phyloP scores from a whole-genome alignment of 345 rosid species.

The Iberis pinnata region DNA sequence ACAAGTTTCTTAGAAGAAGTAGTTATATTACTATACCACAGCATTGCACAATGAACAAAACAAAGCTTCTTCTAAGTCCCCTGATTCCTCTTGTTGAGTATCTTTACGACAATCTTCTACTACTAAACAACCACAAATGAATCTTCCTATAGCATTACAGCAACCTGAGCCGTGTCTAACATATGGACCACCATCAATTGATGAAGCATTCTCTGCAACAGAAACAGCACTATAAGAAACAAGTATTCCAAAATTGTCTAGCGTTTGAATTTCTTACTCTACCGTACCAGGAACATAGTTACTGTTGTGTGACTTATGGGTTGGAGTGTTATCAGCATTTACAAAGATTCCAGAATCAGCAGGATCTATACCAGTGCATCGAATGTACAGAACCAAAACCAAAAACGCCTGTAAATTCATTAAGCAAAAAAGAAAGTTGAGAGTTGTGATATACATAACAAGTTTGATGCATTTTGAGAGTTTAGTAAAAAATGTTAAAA shows the following conservation, averaged over 20 bases:
- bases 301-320: constrained; percentile 45
- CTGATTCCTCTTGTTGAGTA: constrained; percentile 40
- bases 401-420: constrained; percentile 48
- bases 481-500: background rate
- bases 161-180: constrained; percentile 39
- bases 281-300: constrained; percentile 19
- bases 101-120: constrained; percentile 68
- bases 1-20: constrained; percentile 1
- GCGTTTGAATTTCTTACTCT: background rate
- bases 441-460: background rate
- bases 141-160: constrained; percentile 41
- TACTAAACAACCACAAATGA: constrained; percentile 59
- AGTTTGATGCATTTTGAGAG: background rate
- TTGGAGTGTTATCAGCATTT: constrained; percentile 45
- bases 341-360: constrained; percentile 84
- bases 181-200: constrained; percentile 42
- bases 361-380: constrained; percentile 90
- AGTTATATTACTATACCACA: constrained; percentile 40
- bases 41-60: constrained; percentile 94
- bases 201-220: constrained; percentile 42
- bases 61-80: constrained; percentile 56
- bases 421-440: background rate
- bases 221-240: background rate
- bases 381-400: constrained; percentile 66
- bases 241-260: background rate